These are phyloP conservation scores for Leccinum griseonigrum DNA, from an alignment of 1,284 basidiomycete genomes.

Conservation along the genomic window DNA sequence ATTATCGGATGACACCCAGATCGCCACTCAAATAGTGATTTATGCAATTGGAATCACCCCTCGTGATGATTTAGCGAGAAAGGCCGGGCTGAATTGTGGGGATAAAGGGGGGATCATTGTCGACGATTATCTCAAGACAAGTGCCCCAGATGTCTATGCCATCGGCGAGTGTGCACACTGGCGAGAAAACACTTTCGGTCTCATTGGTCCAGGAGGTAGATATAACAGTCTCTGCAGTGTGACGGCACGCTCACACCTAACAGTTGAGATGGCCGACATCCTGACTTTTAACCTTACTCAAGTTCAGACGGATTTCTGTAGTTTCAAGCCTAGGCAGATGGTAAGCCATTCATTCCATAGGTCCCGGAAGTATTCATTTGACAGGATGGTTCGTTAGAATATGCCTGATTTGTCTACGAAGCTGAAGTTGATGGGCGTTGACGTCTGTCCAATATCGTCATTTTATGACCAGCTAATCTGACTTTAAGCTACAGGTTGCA, in stretches of 20 bases:
- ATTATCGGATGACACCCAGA: constrained; percentile 43
- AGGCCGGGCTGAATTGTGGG: constrained; percentile 49
- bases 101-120: constrained; percentile 59
- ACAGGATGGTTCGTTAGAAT: constrained; percentile 33
- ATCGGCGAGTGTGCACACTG: constrained; percentile 78
- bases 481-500: constrained; percentile 43
- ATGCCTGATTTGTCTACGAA: constrained; percentile 62
- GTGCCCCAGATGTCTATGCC: constrained; percentile 60
- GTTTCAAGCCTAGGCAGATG: constrained; percentile 52
- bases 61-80: constrained; percentile 63
- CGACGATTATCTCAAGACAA: constrained; percentile 57
- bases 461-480: neutral
- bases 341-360: constrained; percentile 30
- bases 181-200: constrained; percentile 65
- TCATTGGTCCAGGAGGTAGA: constrained; percentile 64
- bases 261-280: constrained; percentile 73
- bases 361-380: constrained; percentile 32
- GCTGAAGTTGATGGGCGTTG: constrained; percentile 73
- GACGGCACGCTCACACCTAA: neutral
- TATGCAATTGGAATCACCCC: constrained; percentile 71
- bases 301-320: constrained; percentile 41
- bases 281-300: constrained; percentile 72
- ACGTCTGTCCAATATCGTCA: constrained; percentile 38
- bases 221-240: neutral
- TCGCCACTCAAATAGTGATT: constrained; percentile 54